These are phyloP conservation scores for Yarrowia hollandica DNA, from an alignment of 805 yeast genomes.

Conservation along the genomic window DNA sequence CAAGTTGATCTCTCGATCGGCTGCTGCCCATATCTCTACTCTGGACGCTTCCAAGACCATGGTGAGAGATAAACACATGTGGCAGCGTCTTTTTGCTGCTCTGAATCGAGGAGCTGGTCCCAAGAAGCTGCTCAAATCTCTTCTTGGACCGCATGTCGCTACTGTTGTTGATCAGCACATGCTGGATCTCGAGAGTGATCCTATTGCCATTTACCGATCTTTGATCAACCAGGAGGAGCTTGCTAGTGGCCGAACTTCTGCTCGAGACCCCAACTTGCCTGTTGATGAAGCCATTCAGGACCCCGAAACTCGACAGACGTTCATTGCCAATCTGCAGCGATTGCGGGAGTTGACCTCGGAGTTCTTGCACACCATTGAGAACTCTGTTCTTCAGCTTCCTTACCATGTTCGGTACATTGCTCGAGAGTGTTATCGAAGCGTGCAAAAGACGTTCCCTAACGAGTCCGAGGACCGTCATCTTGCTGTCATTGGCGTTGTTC, in stretches of 20 bases:
- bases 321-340: slow-evolving; percentile 69
- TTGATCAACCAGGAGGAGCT: slow-evolving; percentile 40
- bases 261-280: slow-evolving; percentile 46
- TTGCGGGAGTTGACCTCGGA: slow-evolving; percentile 71
- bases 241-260: slow-evolving; percentile 41
- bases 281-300: slow-evolving; percentile 78
- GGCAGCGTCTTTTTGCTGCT: slow-evolving; percentile 48
- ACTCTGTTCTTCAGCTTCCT: slow-evolving; percentile 51
- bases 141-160: slow-evolving; percentile 46
- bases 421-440: slow-evolving; percentile 42
- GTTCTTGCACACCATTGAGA: slow-evolving; percentile 55
- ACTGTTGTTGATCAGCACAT: slow-evolving; percentile 36
- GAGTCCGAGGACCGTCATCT: slow-evolving; percentile 51
- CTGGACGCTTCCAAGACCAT: slow-evolving; percentile 30
- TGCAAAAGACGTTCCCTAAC: slow-evolving; percentile 36
- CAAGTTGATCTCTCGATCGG: slow-evolving; percentile 51
- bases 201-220: slow-evolving; percentile 46
- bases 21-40: slow-evolving; percentile 36
- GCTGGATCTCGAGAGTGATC: slow-evolving; percentile 77
- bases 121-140: slow-evolving; percentile 38
- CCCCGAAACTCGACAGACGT: slow-evolving; percentile 65
- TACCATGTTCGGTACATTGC: slow-evolving; percentile 58
- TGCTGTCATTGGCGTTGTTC: slow-evolving; percentile 64
- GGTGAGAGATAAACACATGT: slow-evolving; percentile 41
- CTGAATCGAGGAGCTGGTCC: slow-evolving; percentile 46